Conservation (phyloP, 768 basidiomycete genomes). For the Mycena olivaceomarginata region DNA sequence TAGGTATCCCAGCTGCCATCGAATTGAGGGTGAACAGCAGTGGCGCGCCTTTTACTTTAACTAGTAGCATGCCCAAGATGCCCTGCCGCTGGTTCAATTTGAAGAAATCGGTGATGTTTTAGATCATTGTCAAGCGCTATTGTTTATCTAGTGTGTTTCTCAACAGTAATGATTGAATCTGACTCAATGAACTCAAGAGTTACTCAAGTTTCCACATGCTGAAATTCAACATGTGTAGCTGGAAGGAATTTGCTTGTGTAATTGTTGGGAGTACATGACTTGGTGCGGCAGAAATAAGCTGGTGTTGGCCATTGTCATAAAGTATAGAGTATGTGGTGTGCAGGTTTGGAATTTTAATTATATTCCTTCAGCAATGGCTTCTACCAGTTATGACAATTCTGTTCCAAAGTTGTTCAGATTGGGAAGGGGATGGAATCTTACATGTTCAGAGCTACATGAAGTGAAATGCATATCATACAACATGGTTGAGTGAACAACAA, state of each 20-base stretch:
- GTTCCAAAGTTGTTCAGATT: constrained; percentile 7
- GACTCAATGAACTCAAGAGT: too few species aligned
- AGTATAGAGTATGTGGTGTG: constrained; percentile 10
- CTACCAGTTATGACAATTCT: too few species aligned
- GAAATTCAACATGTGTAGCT: too few species aligned
- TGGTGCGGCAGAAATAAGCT: constrained; percentile 2
- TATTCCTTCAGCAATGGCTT: too few species aligned
- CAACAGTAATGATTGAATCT: too few species aligned
- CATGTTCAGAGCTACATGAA: not conserved
- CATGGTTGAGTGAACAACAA: not conserved
- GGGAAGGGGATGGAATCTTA: constrained; percentile 10
- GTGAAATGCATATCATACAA: constrained; percentile 13
- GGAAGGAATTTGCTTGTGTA: too few species aligned
- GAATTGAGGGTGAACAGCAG: not conserved
- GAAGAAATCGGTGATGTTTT: constrained; percentile 7
- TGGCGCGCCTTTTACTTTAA: not conserved
- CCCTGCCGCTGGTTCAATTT: too few species aligned
- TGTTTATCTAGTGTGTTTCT: constrained; percentile 4
- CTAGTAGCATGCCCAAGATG: not conserved
- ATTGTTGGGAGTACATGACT: too few species aligned
- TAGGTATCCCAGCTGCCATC: too few species aligned
- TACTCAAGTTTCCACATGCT: too few species aligned
- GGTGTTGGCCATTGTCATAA: constrained; percentile 9
- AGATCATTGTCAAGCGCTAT: not conserved
- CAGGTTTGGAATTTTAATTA: too few species aligned